Conservation (phyloP, 306 rosid genomes). For the Benincasa hispida region DNA sequence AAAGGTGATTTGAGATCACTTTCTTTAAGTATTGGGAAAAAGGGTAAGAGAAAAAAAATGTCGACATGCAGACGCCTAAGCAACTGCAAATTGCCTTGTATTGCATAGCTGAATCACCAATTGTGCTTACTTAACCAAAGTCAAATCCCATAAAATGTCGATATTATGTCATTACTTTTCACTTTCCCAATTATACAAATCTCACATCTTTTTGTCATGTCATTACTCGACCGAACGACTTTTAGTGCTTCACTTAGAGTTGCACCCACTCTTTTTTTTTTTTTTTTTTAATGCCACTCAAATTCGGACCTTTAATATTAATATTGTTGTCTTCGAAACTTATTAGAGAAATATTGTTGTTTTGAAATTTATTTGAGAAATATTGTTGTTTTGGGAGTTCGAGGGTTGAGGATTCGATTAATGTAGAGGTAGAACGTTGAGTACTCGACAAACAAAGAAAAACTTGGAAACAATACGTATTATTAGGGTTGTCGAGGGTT, state of each 20-base stretch:
- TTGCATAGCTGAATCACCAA: background rate
- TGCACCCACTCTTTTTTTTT: background rate
- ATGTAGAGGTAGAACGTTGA: too few species aligned
- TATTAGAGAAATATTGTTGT: too few species aligned
- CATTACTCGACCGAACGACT: background rate
- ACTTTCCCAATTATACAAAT: background rate
- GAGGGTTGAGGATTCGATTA: too few species aligned
- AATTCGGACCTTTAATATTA: too few species aligned
- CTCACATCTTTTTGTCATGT: background rate
- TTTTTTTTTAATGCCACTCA: background rate
- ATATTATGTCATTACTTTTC: slow-evolving; percentile 27
- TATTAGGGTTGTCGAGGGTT: too few species aligned
- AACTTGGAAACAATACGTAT: too few species aligned
- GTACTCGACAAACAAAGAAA: too few species aligned
- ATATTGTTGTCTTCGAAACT: too few species aligned
- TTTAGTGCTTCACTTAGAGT: background rate
- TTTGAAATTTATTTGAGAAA: too few species aligned
- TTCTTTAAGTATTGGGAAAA: background rate
- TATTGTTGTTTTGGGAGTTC: too few species aligned
- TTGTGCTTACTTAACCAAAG: background rate
- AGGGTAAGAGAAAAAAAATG: slow-evolving; percentile 26
- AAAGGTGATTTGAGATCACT: background rate
- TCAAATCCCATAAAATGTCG: slow-evolving; percentile 23
- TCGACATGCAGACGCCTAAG: slow-evolving; percentile 32
- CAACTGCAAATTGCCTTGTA: background rate